phyloP scores from a whole-genome alignment of 352 stramenopile species.

The Globisporangium orthogonon region DNA sequence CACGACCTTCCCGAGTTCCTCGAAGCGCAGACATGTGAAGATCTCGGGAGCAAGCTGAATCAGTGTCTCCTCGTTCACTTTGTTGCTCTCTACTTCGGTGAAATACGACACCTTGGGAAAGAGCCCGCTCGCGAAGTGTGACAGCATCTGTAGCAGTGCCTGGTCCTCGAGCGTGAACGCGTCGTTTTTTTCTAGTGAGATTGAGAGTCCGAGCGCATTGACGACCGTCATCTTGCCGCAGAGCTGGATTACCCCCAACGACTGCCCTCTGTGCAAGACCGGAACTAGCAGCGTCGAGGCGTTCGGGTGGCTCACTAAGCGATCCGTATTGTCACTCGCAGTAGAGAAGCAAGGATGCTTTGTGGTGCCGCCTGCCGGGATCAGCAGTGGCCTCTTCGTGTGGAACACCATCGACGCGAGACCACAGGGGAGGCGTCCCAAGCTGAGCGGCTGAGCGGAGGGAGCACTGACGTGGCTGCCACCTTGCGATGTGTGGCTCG shows the following conservation, averaged over 20 bases:
- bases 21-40: conserved; percentile 75
- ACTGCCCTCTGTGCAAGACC: conserved; percentile 26
- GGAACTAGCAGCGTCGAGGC: conserved; percentile 58
- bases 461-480: neutral
- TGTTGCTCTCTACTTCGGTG: conserved; percentile 75
- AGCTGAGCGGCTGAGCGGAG: neutral
- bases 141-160: conserved; percentile 34
- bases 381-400: conserved; percentile 51
- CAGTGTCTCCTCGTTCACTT: conserved; percentile 74
- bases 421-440: conserved; percentile 23
- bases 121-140: conserved; percentile 56
- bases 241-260: conserved; percentile 51
- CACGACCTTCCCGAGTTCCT: conserved; percentile 68
- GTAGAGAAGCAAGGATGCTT: conserved; percentile 47
- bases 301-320: conserved; percentile 42
- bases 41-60: conserved; percentile 70
- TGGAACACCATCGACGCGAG: conserved; percentile 66
- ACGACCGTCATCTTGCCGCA: conserved; percentile 59
- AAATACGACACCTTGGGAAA: conserved; percentile 72
- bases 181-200: conserved; percentile 53
- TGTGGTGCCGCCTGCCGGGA: conserved; percentile 38
- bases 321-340: conserved; percentile 53
- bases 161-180: conserved; percentile 61
- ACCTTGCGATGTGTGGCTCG: no score
- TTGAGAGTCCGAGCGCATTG: conserved; percentile 46